These are phyloP conservation scores for Hymenoscyphus salicellus DNA, from an alignment of 2,329 filamentous ascomycete species.

Conservation along the genomic window DNA sequence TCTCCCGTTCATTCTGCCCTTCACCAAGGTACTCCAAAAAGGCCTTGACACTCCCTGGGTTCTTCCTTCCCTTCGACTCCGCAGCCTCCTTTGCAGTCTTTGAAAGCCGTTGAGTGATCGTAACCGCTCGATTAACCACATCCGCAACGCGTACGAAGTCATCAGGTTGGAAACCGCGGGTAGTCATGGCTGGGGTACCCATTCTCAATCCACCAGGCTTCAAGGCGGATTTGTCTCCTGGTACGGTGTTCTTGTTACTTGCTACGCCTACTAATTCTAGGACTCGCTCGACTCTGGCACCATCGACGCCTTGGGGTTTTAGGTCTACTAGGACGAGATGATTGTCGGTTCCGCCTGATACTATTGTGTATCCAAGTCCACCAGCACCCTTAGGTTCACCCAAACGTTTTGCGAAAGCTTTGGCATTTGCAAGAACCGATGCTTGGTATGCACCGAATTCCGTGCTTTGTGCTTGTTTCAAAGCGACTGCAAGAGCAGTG, in stretches of 20 bases:
- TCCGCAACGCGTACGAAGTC: conserved; percentile 86
- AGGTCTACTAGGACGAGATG: conserved; percentile 92
- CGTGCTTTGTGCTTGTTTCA: conserved; percentile 85
- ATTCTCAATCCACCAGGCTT: conserved; percentile 91
- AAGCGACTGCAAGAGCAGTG: conserved; percentile 86
- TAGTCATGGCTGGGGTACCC: conserved; percentile 97
- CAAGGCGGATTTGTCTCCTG: conserved; percentile 89
- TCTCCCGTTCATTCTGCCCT: conserved; percentile 66
- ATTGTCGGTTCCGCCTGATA: conserved; percentile 94
- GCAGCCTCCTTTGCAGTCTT: conserved; percentile 68
- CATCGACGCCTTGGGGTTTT: conserved; percentile 83
- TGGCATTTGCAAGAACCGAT: conserved; percentile 85
- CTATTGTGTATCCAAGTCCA: conserved; percentile 80
- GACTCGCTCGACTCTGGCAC: conserved; percentile 82
- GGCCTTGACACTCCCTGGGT: too few relatives aligned
- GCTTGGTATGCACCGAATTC: conserved; percentile 94
- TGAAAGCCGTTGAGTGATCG: conserved; percentile 73
- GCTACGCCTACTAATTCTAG: conserved; percentile 91
- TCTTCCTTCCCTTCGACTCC: conserved; percentile 65
- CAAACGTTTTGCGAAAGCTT: conserved; percentile 72
- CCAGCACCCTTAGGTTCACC: conserved; percentile 66
- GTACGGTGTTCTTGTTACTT: conserved; percentile 99
- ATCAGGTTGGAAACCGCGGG: conserved; percentile 81
- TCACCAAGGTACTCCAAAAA: conserved; percentile 67
- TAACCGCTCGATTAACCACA: conserved; percentile 79